Percentiles rank a stretch among this genome's conserved stretches.
These are phyloP conservation scores for Licmophora abbreviata DNA, from an alignment of 108 stramenopile genomes.

Conservation along the genomic window DNA sequence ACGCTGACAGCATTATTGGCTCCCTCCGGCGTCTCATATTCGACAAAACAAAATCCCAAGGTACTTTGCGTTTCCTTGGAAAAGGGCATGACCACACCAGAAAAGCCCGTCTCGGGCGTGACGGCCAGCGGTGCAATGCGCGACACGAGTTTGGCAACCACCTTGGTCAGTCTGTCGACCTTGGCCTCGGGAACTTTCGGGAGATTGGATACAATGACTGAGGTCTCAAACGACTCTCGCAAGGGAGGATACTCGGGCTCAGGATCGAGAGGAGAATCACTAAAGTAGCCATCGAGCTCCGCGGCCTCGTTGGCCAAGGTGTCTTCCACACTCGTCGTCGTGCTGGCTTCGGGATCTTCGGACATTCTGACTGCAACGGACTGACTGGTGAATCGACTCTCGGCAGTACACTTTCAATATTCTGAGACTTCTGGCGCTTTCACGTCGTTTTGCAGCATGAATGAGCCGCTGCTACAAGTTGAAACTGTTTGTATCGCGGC, in stretches of 20 bases:
- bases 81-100: constrained; percentile 55
- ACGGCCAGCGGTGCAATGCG: constrained; percentile 56
- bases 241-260: constrained; percentile 68
- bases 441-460: too few relatives aligned
- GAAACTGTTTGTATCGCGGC: too few relatives aligned
- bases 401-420: too few relatives aligned
- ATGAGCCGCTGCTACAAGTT: too few relatives aligned
- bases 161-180: constrained; percentile 69
- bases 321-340: constrained; percentile 6
- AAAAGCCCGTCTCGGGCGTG: constrained; percentile 36
- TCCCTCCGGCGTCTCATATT: constrained; percentile 83
- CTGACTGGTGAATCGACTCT: too few relatives aligned
- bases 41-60: constrained; percentile 87
- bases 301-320: constrained; percentile 70
- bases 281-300: constrained; percentile 79
- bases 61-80: constrained; percentile 53
- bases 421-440: too few relatives aligned
- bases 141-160: constrained; percentile 55
- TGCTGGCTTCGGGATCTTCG: too few relatives aligned
- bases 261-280: constrained; percentile 67
- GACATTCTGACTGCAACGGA: too few relatives aligned
- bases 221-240: constrained; percentile 55
- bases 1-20: constrained; percentile 90
- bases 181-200: constrained; percentile 77
- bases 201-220: constrained; percentile 72